phyloP scores from a whole-genome alignment of 495 filamentous ascomycete genomes.

The Glutinoglossum americanum region DNA sequence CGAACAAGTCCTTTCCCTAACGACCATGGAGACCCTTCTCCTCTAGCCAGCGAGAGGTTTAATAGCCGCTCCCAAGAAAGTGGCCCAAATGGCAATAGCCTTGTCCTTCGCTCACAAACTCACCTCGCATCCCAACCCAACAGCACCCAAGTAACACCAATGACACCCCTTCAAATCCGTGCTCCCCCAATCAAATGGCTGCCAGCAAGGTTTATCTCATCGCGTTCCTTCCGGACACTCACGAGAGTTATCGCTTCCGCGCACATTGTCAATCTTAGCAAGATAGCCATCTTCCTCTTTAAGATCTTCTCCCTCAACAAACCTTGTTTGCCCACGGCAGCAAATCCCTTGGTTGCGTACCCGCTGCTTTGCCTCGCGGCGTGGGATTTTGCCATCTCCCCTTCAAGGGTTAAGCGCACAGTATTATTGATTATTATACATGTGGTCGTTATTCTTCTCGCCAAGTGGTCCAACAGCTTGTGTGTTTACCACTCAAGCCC shows the following conservation, averaged over 20 bases:
- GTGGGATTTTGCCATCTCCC: background rate
- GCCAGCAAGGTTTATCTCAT: background rate
- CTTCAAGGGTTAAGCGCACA: background rate
- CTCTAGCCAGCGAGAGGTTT: background rate
- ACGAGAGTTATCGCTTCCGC: background rate
- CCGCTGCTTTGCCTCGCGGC: constrained; percentile 5
- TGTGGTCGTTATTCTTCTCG: background rate
- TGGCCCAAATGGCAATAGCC: background rate
- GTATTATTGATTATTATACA: background rate
- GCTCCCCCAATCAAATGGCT: background rate
- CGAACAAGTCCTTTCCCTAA: background rate
- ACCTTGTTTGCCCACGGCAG: constrained; percentile 2
- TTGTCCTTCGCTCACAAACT: background rate
- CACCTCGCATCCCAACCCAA: background rate
- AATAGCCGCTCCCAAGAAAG: background rate
- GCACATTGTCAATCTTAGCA: background rate
- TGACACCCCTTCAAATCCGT: background rate
- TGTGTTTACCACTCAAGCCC: background rate
- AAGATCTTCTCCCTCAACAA: constrained; percentile 4
- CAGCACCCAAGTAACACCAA: background rate
- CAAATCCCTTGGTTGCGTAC: constrained; percentile 5
- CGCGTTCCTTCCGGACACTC: background rate
- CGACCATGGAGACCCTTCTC: background rate
- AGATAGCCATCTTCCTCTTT: constrained; percentile 5
- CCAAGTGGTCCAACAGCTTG: background rate